Evolutionary conservation across 164 flowering plant species (phyloP), one percentile per base, ranked within the genome.

Genomic region (Umbilicus rupestris): DNA sequence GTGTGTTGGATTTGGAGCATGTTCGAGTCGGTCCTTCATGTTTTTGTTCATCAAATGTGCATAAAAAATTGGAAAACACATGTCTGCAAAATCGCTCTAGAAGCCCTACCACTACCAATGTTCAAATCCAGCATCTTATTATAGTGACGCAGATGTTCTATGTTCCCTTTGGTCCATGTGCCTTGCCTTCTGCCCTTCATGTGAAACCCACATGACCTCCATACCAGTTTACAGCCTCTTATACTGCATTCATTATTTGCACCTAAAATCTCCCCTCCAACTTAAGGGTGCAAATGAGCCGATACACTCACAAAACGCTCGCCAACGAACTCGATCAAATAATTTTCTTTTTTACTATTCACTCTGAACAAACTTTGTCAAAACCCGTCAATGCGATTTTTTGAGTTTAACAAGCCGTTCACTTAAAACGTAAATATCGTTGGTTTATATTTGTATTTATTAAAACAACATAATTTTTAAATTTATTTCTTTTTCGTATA

Each of bases 171-270:
- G 22, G 33, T 52, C 65, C 86, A 78, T 77, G 83, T 82, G 82
- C 64, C 47, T 35, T 26, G 63, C 66, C 49, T 35, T 30, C 26
- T 42, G 17, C 29, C 42, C 52, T 59, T 80, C 84, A 81, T 81
- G 87, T 83, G 84, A 81, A 70, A 52, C 78, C 83, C 87, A 84
- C 79, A 77, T 80, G 83, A 71, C 63, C 3, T 66, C 75, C 80
- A 74, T 73, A 70, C 74, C 22, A 57, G 63, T 62, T 70, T 65
- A 35, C 70, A 68, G 55, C 71, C 62, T 69, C 68, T 15, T 22
- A 64, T 39, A 17, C 19, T 64, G 26, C 47, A 39, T 24, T 42
- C 31, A 39, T 26, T 20, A 12, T 22, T 15, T 3, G 16, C 22
- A 64, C 3, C 1, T 37, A 39, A 37, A 19, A 41, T 19, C n/a